Conservation (phyloP, 192 early-diverging fungal species). For the Pilobolus umbonatus region DNA sequence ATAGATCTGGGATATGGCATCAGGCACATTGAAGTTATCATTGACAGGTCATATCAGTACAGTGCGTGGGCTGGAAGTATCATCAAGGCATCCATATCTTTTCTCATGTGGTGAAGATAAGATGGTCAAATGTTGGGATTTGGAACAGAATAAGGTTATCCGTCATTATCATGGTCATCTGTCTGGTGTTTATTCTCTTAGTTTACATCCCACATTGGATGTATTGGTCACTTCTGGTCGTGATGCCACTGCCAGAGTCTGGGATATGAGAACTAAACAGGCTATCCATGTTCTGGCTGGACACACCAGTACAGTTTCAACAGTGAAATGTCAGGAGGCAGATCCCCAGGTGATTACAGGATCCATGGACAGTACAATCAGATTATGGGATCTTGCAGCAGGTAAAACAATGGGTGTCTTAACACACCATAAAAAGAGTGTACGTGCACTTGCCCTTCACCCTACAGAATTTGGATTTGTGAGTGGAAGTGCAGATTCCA, state of each 20-base stretch:
- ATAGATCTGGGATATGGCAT: constrained; percentile 98
- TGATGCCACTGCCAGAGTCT: constrained; percentile 92
- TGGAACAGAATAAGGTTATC: constrained; percentile 99
- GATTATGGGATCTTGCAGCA: constrained; percentile 95
- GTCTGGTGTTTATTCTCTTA: constrained; percentile 87
- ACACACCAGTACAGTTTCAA: constrained; percentile 80
- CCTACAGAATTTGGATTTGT: constrained; percentile 94
- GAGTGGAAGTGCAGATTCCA: constrained; percentile 82
- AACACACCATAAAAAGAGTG: constrained; percentile 98
- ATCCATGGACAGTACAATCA: constrained; percentile 89
- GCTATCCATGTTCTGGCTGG: constrained; percentile 86
- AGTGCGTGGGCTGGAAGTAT: constrained; percentile 92
- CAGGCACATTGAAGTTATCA: constrained; percentile 90
- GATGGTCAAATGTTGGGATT: constrained; percentile 98
- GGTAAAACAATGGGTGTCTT: constrained; percentile 91
- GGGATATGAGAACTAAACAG: constrained; percentile 98
- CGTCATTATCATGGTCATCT: constrained; percentile 98
- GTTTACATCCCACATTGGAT: constrained; percentile 92
- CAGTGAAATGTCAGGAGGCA: constrained; percentile 88
- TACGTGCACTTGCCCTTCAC: constrained; percentile 87
- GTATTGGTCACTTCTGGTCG: constrained; percentile 91
- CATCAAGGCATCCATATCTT: constrained; percentile 92
- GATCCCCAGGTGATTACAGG: constrained; percentile 96
- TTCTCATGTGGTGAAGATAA: constrained; percentile 99
- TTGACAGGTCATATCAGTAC: constrained; percentile 96